Percentiles rank a stretch among this genome's conserved stretches.
phyloP scores from a whole-genome alignment of 148 eudicot species.

The Salicornia ramosissima region DNA sequence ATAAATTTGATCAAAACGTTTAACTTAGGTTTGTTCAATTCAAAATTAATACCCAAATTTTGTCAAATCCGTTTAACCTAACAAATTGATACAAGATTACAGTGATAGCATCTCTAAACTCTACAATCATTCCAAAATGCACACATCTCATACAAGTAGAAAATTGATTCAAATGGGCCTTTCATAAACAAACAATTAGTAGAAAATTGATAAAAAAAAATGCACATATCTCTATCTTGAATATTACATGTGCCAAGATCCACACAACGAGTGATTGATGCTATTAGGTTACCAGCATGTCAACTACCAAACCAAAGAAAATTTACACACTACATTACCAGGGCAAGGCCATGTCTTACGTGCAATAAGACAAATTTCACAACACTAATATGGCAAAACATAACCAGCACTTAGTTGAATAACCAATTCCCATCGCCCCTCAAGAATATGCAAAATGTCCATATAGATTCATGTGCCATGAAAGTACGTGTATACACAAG shows the following conservation, averaged over 20 bases:
- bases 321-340: not conserved
- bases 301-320: not conserved
- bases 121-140: no score
- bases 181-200: no score
- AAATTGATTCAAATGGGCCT: no score
- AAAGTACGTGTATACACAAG: constrained; percentile 7
- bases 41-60: no score
- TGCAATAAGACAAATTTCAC: not conserved
- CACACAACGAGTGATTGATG: not conserved
- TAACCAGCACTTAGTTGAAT: not conserved
- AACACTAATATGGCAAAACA: not conserved
- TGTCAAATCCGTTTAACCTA: no score
- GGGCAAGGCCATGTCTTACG: not conserved
- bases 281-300: not conserved
- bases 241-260: not conserved
- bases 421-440: no score
- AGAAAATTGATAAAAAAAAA: not conserved
- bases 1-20: no score
- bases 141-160: no score
- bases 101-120: no score
- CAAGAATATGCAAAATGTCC: not conserved
- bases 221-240: not conserved
- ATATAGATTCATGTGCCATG: not conserved
- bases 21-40: no score
- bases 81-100: no score